phyloP scores from a whole-genome alignment of 169 alveolate species.

The Eimeria tenella region DNA sequence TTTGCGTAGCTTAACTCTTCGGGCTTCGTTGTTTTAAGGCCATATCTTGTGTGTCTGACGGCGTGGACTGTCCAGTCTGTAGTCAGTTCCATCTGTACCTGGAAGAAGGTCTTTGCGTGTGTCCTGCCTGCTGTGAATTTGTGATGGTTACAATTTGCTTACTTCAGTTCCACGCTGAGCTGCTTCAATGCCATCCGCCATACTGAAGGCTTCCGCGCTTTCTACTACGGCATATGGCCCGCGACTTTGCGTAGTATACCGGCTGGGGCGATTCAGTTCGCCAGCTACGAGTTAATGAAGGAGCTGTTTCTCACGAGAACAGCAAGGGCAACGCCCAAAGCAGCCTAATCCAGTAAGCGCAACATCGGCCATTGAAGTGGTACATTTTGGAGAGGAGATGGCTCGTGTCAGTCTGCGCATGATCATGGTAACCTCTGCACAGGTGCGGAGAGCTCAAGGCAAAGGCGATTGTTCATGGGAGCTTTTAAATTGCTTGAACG shows the following conservation, averaged over 20 bases:
- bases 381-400: too few species aligned
- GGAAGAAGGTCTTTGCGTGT: background rate
- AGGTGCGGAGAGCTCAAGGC: too few species aligned
- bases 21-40: too few species aligned
- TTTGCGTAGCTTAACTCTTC: too few species aligned
- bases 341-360: too few species aligned
- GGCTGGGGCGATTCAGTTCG: constrained; percentile 92
- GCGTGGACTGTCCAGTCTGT: background rate
- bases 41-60: too few species aligned
- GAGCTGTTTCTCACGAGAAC: background rate
- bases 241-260: constrained; percentile 90
- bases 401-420: too few species aligned
- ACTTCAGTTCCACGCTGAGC: constrained; percentile 56
- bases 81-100: background rate
- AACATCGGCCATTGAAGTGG: too few species aligned
- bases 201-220: constrained; percentile 84
- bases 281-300: constrained; percentile 85
- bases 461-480: too few species aligned
- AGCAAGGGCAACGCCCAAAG: background rate
- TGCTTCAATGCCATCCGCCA: constrained; percentile 36
- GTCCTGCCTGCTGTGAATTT: background rate
- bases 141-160: background rate
- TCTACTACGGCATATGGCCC: constrained; percentile 90
- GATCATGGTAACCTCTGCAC: too few species aligned
- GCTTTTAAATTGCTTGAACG: too few species aligned